Base-by-base conservation (phyloP, 106 monocot species). In the Amphibolis antarctica region DNA sequence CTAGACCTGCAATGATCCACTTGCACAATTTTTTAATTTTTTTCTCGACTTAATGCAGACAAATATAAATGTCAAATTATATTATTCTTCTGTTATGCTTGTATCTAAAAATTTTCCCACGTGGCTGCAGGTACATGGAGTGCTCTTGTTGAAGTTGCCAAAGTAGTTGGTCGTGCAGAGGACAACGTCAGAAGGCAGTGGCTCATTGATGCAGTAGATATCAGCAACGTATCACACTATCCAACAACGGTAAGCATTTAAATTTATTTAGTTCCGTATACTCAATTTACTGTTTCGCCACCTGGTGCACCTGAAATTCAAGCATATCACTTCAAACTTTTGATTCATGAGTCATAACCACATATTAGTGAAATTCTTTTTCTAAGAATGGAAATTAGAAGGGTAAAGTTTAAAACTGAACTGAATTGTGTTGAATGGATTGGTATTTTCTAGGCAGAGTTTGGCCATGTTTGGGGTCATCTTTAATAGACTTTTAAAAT, bases 181-280 rank as follows among this genome's bases (percentile, higher is more conserved):
- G 62, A 21, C 36, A 69, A 51, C 65, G 53, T 78, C 45, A 84
- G 68, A 77, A 68, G 66, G 23, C 84, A 81, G 46, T 98, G 96
- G 87, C 80, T 98, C 64, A 75, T 90, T 69, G 90, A 91, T 82
- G 96, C 90, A 53, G 47, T 91, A 42, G 90, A 98, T 17, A 82
- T 98, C 19, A 80, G 86, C 70, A 82, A 74, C 53, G 63, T 91
- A 26, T 36, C 90, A 44, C 69, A 58, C 19, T 76, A 87, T 67
- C 96, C 96, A 27, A 77, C 82, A 55, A 84, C 80, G 12, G 94
- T 96, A 44, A 86, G 80, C 43, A 51, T 59, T 36, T 65, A 15
- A 20, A 21, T 47, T 59, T 49, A 7, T 28, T 19, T 28, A 18
- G 10, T 42, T 49, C 22, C 26, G 44, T 4, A 36, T 2, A 36